Percentiles rank a stretch among this genome's conserved stretches.
Conservation (phyloP, 495 filamentous ascomycete species). For the Melanomma pulvis-pyrius region DNA sequence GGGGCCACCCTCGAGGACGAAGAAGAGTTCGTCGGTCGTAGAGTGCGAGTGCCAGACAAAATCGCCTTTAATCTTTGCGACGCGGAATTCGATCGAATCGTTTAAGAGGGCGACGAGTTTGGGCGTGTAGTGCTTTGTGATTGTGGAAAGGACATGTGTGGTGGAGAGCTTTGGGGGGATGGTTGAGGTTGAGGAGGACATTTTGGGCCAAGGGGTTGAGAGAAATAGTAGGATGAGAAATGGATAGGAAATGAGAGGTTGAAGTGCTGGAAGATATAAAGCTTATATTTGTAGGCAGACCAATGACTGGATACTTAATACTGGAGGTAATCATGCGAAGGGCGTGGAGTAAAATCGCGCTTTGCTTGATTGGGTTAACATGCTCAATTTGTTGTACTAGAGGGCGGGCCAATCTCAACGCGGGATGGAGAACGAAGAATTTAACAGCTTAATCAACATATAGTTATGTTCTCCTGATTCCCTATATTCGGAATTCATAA, state of each 20-base stretch:
- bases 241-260: too few relatives aligned
- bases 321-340: neutral
- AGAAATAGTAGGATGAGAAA: neutral
- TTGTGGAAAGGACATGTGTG: constrained; percentile 3
- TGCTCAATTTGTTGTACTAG: too few relatives aligned
- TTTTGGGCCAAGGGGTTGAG: neutral
- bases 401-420: too few relatives aligned
- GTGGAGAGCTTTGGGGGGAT: constrained; percentile 17
- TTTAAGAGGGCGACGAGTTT: constrained; percentile 35
- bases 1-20: constrained; percentile 37
- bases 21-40: constrained; percentile 49
- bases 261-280: too few relatives aligned
- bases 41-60: constrained; percentile 49
- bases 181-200: neutral
- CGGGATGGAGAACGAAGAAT: too few relatives aligned
- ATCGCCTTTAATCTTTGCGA: constrained; percentile 44
- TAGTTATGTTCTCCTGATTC: too few relatives aligned
- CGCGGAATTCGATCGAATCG: constrained; percentile 40
- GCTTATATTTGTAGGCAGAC: too few relatives aligned
- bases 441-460: too few relatives aligned
- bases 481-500: too few relatives aligned
- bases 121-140: constrained; percentile 22
- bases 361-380: neutral
- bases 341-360: too few relatives aligned
- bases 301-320: too few relatives aligned